Base-by-base conservation (phyloP, 2,329 filamentous ascomycete genomes). In the Neopestalotiopsis clavispora region DNA sequence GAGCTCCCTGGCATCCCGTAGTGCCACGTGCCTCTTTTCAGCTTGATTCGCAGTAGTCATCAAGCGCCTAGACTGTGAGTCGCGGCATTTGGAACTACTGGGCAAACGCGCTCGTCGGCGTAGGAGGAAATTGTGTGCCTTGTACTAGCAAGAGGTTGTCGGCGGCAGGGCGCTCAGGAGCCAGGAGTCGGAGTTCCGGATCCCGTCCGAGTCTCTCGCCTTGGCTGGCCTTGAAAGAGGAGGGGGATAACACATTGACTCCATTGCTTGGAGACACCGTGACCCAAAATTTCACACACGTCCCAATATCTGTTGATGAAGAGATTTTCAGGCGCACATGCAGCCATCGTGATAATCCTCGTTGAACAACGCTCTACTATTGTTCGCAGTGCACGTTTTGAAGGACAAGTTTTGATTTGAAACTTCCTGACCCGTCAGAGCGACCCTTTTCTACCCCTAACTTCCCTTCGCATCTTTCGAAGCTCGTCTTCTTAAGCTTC, bases 221-320 rank as follows among this genome's bases (percentile, higher is more conserved):
- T 23, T 28, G 42, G 30, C 17, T 66, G 64, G 20, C 32, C 45
- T 49, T 40, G 23, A 65, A 42, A 28, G 40, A n/a, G 40, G 60
- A 40, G 12, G 62, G 34, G 23, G 62, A 40, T 62, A 34, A 59
- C 17, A 59, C 17, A 65, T 23, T 65, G 42, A n/a, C 62, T 65
- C 12, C 38, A 20, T 20, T 52, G 34, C 7, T 62, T 17, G 34
- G 62, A 52, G 23, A 38, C 40, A 40, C 40, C 20, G n/a, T 49
- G 63, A 45, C 14, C 28, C 63, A 42, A 66, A 28, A 69, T 61
- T 69, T 65, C 45, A 52, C 45, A 57, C 68, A 66, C 56, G 65
- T 69, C 68, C 65, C 68, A 65, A 57, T 69, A 66, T 68, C 66
- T 32, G 58, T 68, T 68, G 68, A 67, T 68, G 68, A 69, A 69